These are phyloP conservation scores for Linderniella brevidens DNA, from an alignment of 257 asterid species.

Conservation along the genomic window DNA sequence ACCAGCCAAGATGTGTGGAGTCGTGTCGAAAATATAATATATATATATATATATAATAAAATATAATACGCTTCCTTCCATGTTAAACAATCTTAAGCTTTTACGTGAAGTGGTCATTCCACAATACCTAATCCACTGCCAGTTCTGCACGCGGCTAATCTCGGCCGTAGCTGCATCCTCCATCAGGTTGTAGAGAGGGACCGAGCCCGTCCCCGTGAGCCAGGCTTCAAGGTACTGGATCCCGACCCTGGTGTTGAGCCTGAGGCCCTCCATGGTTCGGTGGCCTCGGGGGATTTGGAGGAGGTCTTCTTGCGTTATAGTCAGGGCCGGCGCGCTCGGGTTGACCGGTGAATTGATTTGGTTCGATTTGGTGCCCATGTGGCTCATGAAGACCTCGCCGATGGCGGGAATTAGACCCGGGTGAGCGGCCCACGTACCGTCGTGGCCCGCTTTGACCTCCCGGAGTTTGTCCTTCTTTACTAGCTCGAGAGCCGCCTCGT, in stretches of 20 bases:
- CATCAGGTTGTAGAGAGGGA: constrained; percentile 93
- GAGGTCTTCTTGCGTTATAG: constrained; percentile 46
- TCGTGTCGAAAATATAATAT: no score
- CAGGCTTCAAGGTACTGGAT: constrained; percentile 86
- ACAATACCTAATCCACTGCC: constrained; percentile 98
- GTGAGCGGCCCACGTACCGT: constrained; percentile 99
- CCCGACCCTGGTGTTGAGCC: constrained; percentile 82
- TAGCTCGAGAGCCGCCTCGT: constrained; percentile 71
- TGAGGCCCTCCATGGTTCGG: constrained; percentile 81
- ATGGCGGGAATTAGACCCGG: constrained; percentile 80
- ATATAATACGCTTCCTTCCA: no score
- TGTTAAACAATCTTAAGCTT: no score
- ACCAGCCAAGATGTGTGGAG: no score
- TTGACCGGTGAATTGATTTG: constrained; percentile 49
- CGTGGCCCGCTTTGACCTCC: constrained; percentile 90
- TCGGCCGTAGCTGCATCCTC: constrained; percentile 98
- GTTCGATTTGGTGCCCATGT: constrained; percentile 42
- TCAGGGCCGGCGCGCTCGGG: constrained; percentile 48
- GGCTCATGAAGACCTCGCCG: constrained; percentile 39
- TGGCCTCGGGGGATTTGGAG: constrained; percentile 57
- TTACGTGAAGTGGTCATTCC: no score
- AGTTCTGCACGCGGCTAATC: constrained; percentile 90
- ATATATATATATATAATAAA: no score
- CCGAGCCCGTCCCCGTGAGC: constrained; percentile 79
- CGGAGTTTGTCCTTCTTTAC: constrained; percentile 64